Base-by-base conservation (phyloP, 2,329 filamentous ascomycete species). In the Hymenoscyphus fructigenus region DNA sequence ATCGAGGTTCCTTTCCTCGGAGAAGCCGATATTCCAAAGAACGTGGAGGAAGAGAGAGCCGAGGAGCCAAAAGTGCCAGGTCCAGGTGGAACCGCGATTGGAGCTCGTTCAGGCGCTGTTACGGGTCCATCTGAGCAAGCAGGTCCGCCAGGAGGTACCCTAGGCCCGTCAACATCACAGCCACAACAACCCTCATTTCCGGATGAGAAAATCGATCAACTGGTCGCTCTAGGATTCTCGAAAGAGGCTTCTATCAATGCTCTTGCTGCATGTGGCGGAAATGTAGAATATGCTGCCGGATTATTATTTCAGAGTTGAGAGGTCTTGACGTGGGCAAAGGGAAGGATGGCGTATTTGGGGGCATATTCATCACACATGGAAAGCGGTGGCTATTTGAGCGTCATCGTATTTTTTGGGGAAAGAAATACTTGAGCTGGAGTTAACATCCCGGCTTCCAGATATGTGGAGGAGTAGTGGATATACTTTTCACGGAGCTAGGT, bases 1-100 rank as follows among this genome's bases (percentile, higher is more conserved):
- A 88, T 93, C 70, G 91, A 95, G 70, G 91, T 99, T 5, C 87
- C 91, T 0, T 99, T 99, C 78, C 81, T 99, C 14, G 91, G 92
- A 57, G 95, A 98, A 78, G 90, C 91, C 2, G 94, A 99, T 69
- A 96, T 98, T 61, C 95, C 95, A n/a, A 96, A 90, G 76, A 86
- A 89, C 57, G 83, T 87, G 55, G 91, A 93, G 70, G 89, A 91
- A 66, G 86, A 86, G 2, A 83, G 89, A 66, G 84, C 89, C 61
- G 85, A 91, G 64, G 94, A 98, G 78, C 93, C 93, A 4, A 92
- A 90, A 15, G 86, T 98, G 59, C 85, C 88, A 56, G 95, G 95
- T 0, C 91, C 93, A 0, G 91, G 90, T 47, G 94, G 93, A n/a
- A 96, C 92, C 12, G 88, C 91, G 59, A 92, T 98, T 67, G 94